A percentile compares a stretch with the other conserved stretches of the same genome.
phyloP scores from a whole-genome alignment of 2,329 filamentous ascomycete species.

The Aureobasidium sp. region DNA sequence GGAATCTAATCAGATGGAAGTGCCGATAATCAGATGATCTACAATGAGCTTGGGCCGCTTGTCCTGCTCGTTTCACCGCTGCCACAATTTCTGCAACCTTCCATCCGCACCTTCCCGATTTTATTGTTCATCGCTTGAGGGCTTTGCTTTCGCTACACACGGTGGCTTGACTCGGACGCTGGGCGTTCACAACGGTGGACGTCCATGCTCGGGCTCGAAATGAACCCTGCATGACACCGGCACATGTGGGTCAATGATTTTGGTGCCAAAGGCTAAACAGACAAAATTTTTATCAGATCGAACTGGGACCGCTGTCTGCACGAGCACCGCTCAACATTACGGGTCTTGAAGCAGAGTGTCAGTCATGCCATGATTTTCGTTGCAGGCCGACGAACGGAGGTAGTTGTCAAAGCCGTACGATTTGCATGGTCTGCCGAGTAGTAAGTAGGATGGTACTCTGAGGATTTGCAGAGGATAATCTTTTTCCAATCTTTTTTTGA shows the following conservation, averaged over 20 bases:
- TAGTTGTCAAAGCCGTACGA: neutral
- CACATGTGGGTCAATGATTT: neutral
- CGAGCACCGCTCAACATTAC: slow-evolving; percentile 2
- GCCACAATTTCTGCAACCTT: neutral
- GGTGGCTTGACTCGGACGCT: neutral
- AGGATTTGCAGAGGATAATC: neutral
- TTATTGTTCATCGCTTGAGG: neutral
- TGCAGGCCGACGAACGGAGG: neutral
- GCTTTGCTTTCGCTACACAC: neutral
- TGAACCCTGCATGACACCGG: neutral
- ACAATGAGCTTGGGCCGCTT: neutral
- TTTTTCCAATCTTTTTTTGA: neutral
- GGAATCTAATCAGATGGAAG: slow-evolving; percentile 13
- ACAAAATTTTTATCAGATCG: slow-evolving; percentile 1
- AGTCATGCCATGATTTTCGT: neutral
- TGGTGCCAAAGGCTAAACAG: slow-evolving; percentile 2
- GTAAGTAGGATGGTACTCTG: neutral
- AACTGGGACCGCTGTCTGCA: neutral
- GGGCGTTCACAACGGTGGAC: neutral
- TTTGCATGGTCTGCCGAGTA: neutral
- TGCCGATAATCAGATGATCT: neutral
- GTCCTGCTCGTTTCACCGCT: neutral
- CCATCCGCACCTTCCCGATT: neutral
- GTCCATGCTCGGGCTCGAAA: neutral
- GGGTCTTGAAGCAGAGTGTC: neutral